Base-by-base conservation (phyloP, 2,329 filamentous ascomycete genomes). In the Talaromyces amestolkiae region DNA sequence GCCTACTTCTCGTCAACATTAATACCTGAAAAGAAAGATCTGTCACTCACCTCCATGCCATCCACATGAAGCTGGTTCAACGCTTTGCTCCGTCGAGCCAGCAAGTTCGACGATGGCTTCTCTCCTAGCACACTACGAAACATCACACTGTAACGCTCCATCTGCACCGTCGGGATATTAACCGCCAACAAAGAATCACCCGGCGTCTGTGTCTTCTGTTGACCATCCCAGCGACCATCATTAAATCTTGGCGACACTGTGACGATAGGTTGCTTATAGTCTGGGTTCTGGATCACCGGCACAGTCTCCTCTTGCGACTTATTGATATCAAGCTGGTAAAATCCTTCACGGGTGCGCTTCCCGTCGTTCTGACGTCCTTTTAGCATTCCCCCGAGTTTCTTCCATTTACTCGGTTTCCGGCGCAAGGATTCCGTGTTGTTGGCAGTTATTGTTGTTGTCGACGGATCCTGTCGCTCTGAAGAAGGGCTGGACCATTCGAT, bases 121-220 rank as follows among this genome's bases (percentile, higher is more conserved):
- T 75, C 73, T 39, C 72, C 85, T 31, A 97, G 80, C 7, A 97
- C 82, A 43, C 86, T 86, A 64, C 89, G 87, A 73, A 98, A 97
- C 93, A 97, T 97, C 69, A 97, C 86, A 71, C 93, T 97, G 71
- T 97, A 98, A 58, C 94, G 84, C 75, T 97, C 94, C 84, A 98
- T 83, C 68, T 90, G 87, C 64, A 91, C 84, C 59, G 86, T 85
- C 0, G 94, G 93, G 65, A 97, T 95, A 61, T 93, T 87, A 17
- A 97, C 85, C 70, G 93, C 84, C 22, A 97, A 80, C 7, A 89
- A 76, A 6, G 64, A 51, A 45, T 58, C 33, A 24, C n/a, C 39
- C 15, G 13, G 33, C 3, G 19, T 15, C 27, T 31, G 27, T 8
- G 27, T 11, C 13, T 62, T 58, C 19, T 53, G 59, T 15, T 8